Percentiles rank a stretch among this genome's conserved stretches.
Evolutionary conservation across 257 asterid species (phyloP).

Genomic region (Rehmannia glutinosa): DNA sequence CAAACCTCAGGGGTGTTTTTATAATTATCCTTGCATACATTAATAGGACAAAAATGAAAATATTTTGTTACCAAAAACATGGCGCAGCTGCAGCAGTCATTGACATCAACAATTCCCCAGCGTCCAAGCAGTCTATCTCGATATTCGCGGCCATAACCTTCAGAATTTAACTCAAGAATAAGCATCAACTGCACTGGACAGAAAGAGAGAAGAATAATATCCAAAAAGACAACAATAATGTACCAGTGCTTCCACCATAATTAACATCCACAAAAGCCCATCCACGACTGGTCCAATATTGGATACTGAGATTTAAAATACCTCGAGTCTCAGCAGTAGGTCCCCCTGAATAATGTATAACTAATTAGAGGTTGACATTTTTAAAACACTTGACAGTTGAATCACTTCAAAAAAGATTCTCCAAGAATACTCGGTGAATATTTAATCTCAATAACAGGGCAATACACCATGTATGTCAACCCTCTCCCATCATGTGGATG

Average conservation of each 20-base stretch:
- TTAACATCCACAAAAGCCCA: slow-evolving; percentile 99
- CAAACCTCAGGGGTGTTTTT: background rate
- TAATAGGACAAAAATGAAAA: background rate
- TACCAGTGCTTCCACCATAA: slow-evolving; percentile 99
- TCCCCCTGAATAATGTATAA: slow-evolving; percentile 54
- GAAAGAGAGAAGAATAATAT: background rate
- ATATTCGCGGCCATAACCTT: slow-evolving; percentile 93
- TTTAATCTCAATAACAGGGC: background rate
- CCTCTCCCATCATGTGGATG: background rate
- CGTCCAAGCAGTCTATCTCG: slow-evolving; percentile 79
- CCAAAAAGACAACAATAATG: background rate
- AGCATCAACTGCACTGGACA: slow-evolving; percentile 6
- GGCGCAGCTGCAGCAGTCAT: slow-evolving; percentile 98
- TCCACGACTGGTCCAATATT: slow-evolving; percentile 98
- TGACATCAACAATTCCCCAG: slow-evolving; percentile 94
- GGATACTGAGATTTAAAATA: slow-evolving; percentile 67
- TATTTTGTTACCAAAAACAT: slow-evolving; percentile 64
- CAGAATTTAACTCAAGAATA: slow-evolving; percentile 15
- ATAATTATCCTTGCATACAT: background rate
- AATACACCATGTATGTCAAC: background rate
- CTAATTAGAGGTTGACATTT: background rate
- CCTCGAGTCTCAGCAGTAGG: slow-evolving; percentile 97
- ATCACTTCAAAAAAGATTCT: background rate
- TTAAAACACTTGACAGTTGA: background rate
- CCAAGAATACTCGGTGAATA: background rate